A percentile compares a stretch with the other conserved stretches of the same genome.
Conservation (phyloP, 306 rosid species). For the Vicia villosa region DNA sequence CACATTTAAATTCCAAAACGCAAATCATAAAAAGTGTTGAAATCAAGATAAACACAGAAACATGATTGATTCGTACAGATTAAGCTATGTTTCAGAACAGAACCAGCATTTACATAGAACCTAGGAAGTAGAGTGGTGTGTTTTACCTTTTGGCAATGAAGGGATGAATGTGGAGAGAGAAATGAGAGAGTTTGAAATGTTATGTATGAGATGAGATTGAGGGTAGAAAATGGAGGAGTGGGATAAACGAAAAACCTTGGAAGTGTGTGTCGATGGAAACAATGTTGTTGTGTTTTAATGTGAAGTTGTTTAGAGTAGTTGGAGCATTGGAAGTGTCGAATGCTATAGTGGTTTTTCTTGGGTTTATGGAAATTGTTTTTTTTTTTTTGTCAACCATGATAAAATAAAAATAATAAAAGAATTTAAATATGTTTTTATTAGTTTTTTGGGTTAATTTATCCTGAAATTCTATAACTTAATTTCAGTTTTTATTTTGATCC, state of each 20-base stretch:
- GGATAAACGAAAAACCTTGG: constrained; percentile 14
- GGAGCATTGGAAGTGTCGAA: constrained; percentile 40
- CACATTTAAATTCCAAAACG: background rate
- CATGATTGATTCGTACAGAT: background rate
- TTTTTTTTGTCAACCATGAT: background rate
- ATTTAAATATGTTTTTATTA: too few species aligned
- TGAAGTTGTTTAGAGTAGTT: constrained; percentile 38
- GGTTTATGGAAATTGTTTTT: background rate
- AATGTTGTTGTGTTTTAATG: constrained; percentile 39
- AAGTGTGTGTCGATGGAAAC: constrained; percentile 45
- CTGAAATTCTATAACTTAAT: too few species aligned
- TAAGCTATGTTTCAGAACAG: background rate
- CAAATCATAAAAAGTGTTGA: background rate
- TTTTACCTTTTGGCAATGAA: constrained; percentile 41
- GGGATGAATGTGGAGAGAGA: constrained; percentile 45
- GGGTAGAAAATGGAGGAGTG: background rate
- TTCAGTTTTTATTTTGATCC: too few species aligned
- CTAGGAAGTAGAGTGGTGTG: constrained; percentile 1
- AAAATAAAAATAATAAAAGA: too few species aligned
- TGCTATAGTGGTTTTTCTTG: background rate
- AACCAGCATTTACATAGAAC: constrained; percentile 6
- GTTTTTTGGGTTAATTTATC: too few species aligned
- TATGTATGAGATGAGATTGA: constrained; percentile 1
- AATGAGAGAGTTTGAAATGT: background rate
- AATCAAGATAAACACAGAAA: constrained; percentile 22